phyloP scores from a whole-genome alignment of 2,329 filamentous ascomycete species.

The Ceratocystis papillata region DNA sequence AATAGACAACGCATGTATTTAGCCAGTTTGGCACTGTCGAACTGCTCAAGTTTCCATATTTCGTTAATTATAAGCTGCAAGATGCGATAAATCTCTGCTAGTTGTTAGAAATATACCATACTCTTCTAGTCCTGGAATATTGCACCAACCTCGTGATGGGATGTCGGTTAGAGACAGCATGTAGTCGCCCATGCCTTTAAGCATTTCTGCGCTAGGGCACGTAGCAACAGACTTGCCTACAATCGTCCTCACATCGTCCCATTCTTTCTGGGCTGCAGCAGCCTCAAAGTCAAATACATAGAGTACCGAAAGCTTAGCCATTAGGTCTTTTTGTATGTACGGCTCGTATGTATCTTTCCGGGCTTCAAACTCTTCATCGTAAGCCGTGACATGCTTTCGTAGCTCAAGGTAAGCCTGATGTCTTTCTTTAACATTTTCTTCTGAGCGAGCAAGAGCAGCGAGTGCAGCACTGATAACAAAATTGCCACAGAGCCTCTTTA shows the following conservation, averaged over 20 bases:
- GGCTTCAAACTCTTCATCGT: slow-evolving; percentile 34
- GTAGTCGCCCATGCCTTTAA: slow-evolving; percentile 56
- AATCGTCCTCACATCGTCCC: slow-evolving; percentile 53
- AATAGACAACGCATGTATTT: slow-evolving; percentile 73
- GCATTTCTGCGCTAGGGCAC: slow-evolving; percentile 39
- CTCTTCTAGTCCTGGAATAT: neutral
- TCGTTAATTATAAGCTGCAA: slow-evolving; percentile 61
- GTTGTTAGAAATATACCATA: slow-evolving; percentile 13
- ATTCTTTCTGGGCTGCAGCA: slow-evolving; percentile 53
- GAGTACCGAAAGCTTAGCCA: slow-evolving; percentile 53
- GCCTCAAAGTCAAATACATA: slow-evolving; percentile 73
- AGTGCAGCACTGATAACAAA: slow-evolving; percentile 51
- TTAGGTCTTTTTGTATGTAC: slow-evolving; percentile 38
- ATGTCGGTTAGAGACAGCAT: slow-evolving; percentile 43
- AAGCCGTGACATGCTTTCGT: slow-evolving; percentile 50
- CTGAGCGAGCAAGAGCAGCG: slow-evolving; percentile 41
- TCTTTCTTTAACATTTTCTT: slow-evolving; percentile 41
- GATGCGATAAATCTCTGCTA: slow-evolving; percentile 40
- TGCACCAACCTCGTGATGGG: slow-evolving; percentile 41
- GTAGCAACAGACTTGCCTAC: slow-evolving; percentile 40
- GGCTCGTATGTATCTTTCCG: slow-evolving; percentile 19
- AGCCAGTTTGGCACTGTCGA: slow-evolving; percentile 50
- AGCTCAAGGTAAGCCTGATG: slow-evolving; percentile 52
- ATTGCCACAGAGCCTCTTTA: slow-evolving; percentile 58
- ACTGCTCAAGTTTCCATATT: slow-evolving; percentile 47